Evolutionary conservation across 2,329 filamentous ascomycete species (phyloP).

Genomic region (Rachicladosporium sp.): DNA sequence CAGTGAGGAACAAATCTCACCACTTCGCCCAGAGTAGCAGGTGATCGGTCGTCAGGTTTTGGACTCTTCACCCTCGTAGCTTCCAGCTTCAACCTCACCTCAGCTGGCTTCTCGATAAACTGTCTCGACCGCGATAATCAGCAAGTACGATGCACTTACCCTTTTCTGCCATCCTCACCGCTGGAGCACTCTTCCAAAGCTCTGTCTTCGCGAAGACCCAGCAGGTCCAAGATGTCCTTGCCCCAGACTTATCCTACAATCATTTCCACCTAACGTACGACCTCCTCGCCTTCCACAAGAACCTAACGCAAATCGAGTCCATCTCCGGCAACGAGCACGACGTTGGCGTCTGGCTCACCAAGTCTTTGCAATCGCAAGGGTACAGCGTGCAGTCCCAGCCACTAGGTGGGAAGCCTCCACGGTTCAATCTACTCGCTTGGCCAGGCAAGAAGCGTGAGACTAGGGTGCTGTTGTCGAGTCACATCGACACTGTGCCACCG

Average conservation of each 20-base stretch:
- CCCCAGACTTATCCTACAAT: conserved; percentile 1
- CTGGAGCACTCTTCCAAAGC: not conserved
- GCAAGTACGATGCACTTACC: too few relatives aligned
- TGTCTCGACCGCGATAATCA: too few relatives aligned
- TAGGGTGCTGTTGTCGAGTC: conserved; percentile 58
- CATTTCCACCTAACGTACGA: conserved; percentile 22
- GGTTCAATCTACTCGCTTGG: conserved; percentile 71
- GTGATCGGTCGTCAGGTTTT: too few relatives aligned
- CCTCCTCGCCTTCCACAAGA: conserved; percentile 61
- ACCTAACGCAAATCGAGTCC: conserved; percentile 63
- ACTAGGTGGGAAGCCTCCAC: conserved; percentile 28
- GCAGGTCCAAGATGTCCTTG: conserved; percentile 1
- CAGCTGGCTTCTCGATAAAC: too few relatives aligned
- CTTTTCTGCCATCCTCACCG: too few relatives aligned
- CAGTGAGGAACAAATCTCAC: too few relatives aligned
- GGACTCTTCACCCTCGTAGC: too few relatives aligned
- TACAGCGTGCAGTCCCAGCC: conserved; percentile 53
- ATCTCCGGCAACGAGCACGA: conserved; percentile 56
- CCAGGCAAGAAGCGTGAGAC: conserved; percentile 37
- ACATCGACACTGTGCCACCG: conserved; percentile 67
- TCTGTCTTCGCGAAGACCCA: not conserved
- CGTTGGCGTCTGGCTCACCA: conserved; percentile 55
- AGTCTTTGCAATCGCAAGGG: conserved; percentile 49
- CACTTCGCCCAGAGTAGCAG: too few relatives aligned
- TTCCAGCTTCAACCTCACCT: too few relatives aligned